Evolutionary conservation across 2,329 filamentous ascomycete genomes (phyloP).

Genomic region (Penicillium sp.): DNA sequence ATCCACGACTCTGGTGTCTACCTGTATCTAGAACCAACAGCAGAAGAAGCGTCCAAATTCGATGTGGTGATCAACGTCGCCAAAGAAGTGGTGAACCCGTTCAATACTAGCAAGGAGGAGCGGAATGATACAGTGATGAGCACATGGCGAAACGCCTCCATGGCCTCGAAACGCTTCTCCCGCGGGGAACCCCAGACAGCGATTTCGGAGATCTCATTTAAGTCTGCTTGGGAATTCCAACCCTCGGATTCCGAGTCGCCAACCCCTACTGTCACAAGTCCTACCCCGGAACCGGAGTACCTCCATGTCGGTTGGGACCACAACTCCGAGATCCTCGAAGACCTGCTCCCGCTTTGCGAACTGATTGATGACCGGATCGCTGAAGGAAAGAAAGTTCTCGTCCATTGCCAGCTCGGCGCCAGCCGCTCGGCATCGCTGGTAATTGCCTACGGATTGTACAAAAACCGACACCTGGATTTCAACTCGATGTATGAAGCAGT

Average conservation of each 20-base stretch:
- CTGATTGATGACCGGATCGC: conserved; percentile 60
- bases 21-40: conserved; percentile 62
- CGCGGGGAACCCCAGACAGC: conserved; percentile 46
- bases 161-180: conserved; percentile 32
- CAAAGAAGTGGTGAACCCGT: conserved; percentile 63
- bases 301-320: conserved; percentile 66
- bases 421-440: conserved; percentile 65
- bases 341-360: conserved; percentile 58
- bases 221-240: conserved; percentile 49
- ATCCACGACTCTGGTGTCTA: conserved; percentile 63
- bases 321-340: conserved; percentile 65
- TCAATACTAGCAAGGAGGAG: conserved; percentile 36
- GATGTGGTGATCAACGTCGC: conserved; percentile 66
- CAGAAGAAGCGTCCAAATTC: conserved; percentile 58
- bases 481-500: conserved; percentile 64
- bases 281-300: conserved; percentile 55
- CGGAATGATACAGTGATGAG: conserved; percentile 42
- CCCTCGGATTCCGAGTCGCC: conserved; percentile 29
- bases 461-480: conserved; percentile 60
- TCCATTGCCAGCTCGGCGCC: conserved; percentile 65
- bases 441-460: conserved; percentile 64
- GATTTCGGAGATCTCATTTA: conserved; percentile 47
- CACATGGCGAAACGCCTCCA: conserved; percentile 49
- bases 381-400: conserved; percentile 58
- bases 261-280: conserved; percentile 32